Evolutionary conservation across 352 stramenopile genomes (phyloP).

Genomic region (Phytopythium montanum): DNA sequence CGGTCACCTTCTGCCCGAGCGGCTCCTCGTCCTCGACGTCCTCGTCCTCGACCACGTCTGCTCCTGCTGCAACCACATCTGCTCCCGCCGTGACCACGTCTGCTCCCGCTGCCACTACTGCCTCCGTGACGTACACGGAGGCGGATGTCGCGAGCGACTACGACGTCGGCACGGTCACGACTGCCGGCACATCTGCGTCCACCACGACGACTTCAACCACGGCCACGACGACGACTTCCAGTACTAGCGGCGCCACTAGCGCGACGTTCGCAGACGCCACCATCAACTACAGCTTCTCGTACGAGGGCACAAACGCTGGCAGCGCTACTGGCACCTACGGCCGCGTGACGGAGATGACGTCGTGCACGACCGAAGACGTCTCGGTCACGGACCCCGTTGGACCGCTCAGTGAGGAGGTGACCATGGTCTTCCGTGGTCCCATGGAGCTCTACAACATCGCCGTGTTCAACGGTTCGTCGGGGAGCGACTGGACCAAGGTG

Average conservation of each 20-base stretch:
- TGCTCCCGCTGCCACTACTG: slow-evolving; percentile 10
- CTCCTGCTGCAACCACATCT: not conserved
- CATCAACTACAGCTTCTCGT: slow-evolving; percentile 36
- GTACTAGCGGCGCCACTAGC: slow-evolving; percentile 13
- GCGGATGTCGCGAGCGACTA: slow-evolving; percentile 23
- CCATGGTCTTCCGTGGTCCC: slow-evolving; percentile 47
- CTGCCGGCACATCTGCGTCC: not conserved
- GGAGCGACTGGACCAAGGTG: slow-evolving; percentile 31
- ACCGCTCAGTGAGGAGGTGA: slow-evolving; percentile 44
- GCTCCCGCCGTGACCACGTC: slow-evolving; percentile 11
- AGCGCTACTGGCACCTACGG: slow-evolving; percentile 38
- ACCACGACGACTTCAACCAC: slow-evolving; percentile 12
- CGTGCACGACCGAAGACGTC: slow-evolving; percentile 33
- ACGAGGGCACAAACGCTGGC: slow-evolving; percentile 28
- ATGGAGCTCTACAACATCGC: slow-evolving; percentile 58
- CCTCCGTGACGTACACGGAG: slow-evolving; percentile 9
- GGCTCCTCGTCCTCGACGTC: slow-evolving; percentile 16
- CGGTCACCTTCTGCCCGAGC: slow-evolving; percentile 41
- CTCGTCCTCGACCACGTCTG: slow-evolving; percentile 9
- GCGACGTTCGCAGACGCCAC: slow-evolving; percentile 29
- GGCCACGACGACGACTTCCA: slow-evolving; percentile 11
- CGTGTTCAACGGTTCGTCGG: slow-evolving; percentile 29
- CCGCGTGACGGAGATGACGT: slow-evolving; percentile 28
- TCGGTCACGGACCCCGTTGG: slow-evolving; percentile 32
- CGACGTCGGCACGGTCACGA: slow-evolving; percentile 17